Evolutionary conservation across 2,329 filamentous ascomycete species (phyloP).

Genomic region (Diplodia intermedia): DNA sequence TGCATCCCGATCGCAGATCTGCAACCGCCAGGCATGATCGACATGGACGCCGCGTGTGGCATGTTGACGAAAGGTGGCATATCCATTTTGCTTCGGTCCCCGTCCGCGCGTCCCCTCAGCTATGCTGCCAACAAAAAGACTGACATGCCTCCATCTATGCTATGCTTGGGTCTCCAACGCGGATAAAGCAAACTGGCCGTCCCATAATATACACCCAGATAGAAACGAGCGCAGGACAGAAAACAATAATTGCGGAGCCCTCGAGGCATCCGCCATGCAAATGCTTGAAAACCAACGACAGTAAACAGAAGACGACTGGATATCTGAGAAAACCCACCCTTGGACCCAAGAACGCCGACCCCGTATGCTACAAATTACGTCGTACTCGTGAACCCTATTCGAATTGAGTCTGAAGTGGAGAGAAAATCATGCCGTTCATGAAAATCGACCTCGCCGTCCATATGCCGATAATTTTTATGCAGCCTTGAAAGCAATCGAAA

Average conservation of each 20-base stretch:
- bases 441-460: conserved; percentile 15
- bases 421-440: conserved; percentile 32
- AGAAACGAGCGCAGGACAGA: conserved; percentile 17
- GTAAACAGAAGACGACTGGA: conserved; percentile 28
- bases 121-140: conserved; percentile 24
- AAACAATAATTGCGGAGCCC: background rate
- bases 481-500: conserved; percentile 23
- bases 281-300: conserved; percentile 31
- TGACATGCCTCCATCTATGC: conserved; percentile 26
- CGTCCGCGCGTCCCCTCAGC: background rate
- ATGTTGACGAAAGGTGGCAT: conserved; percentile 20
- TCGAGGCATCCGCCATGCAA: conserved; percentile 29
- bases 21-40: conserved; percentile 5
- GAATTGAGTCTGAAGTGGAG: conserved; percentile 23
- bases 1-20: conserved; percentile 24
- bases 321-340: conserved; percentile 31
- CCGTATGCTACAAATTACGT: conserved; percentile 32
- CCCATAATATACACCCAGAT: conserved; percentile 30
- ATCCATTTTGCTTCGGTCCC: conserved; percentile 22
- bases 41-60: conserved; percentile 7
- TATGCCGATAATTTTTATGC: conserved; percentile 14
- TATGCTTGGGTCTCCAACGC: conserved; percentile 25
- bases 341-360: conserved; percentile 28
- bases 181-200: conserved; percentile 16
- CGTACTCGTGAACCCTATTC: conserved; percentile 26